A percentile compares a stretch with the other conserved stretches of the same genome.
Evolutionary conservation across 306 rosid genomes (phyloP).

Genomic region (Vigna radiata): DNA sequence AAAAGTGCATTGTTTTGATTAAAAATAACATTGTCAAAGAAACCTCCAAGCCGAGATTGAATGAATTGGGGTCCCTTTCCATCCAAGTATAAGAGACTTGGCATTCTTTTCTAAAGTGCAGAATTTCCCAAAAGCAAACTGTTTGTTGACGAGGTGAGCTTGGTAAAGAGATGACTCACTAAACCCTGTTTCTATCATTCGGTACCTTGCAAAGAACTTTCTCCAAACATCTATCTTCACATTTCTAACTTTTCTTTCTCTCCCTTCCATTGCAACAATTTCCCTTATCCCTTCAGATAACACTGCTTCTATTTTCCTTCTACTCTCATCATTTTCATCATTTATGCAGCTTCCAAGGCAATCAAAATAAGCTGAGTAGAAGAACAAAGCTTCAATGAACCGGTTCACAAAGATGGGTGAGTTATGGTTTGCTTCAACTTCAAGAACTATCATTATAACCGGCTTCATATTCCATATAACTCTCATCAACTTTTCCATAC

Average conservation of each 20-base stretch:
- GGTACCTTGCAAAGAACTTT: slow-evolving; percentile 67
- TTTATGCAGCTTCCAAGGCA: slow-evolving; percentile 58
- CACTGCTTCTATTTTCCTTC: slow-evolving; percentile 47
- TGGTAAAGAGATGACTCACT: slow-evolving; percentile 69
- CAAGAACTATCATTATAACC: slow-evolving; percentile 62
- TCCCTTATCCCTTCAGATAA: slow-evolving; percentile 54
- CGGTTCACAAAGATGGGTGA: slow-evolving; percentile 73
- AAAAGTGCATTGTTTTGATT: too few species aligned
- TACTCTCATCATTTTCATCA: slow-evolving; percentile 41
- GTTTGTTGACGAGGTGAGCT: slow-evolving; percentile 57
- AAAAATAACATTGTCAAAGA: slow-evolving; percentile 48
- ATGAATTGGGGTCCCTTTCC: slow-evolving; percentile 81
- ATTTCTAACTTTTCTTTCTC: slow-evolving; percentile 56
- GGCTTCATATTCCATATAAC: slow-evolving; percentile 63
- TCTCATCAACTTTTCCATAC: slow-evolving; percentile 76
- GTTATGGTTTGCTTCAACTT: slow-evolving; percentile 67
- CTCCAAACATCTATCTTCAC: slow-evolving; percentile 86
- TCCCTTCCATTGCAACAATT: slow-evolving; percentile 65
- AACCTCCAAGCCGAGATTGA: slow-evolving; percentile 85
- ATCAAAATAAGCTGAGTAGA: slow-evolving; percentile 62
- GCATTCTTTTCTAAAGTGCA: slow-evolving; percentile 61
- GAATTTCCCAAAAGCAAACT: slow-evolving; percentile 52
- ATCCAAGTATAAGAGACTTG: slow-evolving; percentile 58
- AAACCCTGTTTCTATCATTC: slow-evolving; percentile 63
- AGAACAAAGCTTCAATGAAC: slow-evolving; percentile 69